Evolutionary conservation across 2,329 filamentous ascomycete genomes (phyloP), one percentile per base, ranked within the genome.

Genomic region (Scedosporium boydii): DNA sequence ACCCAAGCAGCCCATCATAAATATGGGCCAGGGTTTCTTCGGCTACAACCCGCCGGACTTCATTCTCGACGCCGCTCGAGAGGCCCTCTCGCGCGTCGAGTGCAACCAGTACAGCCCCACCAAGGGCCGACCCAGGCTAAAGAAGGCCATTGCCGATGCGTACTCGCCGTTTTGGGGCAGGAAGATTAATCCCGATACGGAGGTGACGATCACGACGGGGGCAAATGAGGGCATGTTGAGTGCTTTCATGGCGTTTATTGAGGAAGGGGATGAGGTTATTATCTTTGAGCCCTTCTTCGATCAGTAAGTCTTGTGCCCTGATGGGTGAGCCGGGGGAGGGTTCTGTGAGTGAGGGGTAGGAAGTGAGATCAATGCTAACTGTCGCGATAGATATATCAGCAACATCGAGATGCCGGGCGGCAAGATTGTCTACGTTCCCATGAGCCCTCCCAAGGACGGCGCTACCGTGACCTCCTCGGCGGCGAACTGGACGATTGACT

Each of bases 61-160:
- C 75, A 91, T 97, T 66, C 80, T 97, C 66, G 84, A 96, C 69
- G 95, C 95, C 51, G 95, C 95, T 60, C 98, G 96, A 76, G 80
- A 88, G 46, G 93, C 93, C 46, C 83, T 99, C 60, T 88, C 96
- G 71, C 84, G 86, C 60, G 93, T 99, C 23, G 95, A 98, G 68
- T 97, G 93, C 82, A 99, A 99, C 75, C 95, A 99, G 80, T 99
- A 99, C 81, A 93, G 92, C 23, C 95, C 93, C 2, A 97, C 95
- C 21, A 95, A 92, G 81, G 95, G 95, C 64, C 87, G 93, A 6
- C 93, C 95, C 51, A 85, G 93, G 62, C 82, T 99, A 71, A 93
- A 88, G 82, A 91, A 98, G 79, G 95, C 95, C 60, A 87, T 99
- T 70, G 90, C 95, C 2, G 87, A 96, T 69, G 90, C 95, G 23